Conservation (phyloP, 2,329 filamentous ascomycete species). For the Pseudomassariella vexata region DNA sequence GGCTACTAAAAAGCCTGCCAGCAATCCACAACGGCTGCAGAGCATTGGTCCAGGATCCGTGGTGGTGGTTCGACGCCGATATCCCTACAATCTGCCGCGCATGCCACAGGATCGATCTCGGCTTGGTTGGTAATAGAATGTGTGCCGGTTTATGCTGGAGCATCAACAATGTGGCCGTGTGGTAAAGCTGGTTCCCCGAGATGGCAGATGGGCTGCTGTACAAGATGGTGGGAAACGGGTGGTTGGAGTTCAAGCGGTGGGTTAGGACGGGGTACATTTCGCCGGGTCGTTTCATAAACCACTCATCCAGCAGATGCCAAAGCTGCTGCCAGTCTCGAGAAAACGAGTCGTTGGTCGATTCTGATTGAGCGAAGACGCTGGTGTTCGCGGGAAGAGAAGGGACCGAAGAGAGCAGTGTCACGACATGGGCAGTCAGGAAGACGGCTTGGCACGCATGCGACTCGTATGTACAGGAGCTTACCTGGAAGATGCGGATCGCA, state of each 20-base stretch:
- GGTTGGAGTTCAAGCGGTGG: neutral
- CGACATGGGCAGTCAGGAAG: conserved; percentile 38
- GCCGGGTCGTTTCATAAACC: conserved; percentile 30
- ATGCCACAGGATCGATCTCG: conserved; percentile 4
- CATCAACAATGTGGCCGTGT: conserved; percentile 2
- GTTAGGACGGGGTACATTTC: conserved; percentile 27
- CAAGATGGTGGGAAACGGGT: conserved; percentile 2
- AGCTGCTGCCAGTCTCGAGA: conserved; percentile 31
- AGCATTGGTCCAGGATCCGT: conserved; percentile 5
- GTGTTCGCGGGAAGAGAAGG: too few relatives aligned
- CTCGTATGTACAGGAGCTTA: conserved; percentile 29
- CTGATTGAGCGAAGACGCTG: conserved; percentile 17
- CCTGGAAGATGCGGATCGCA: conserved; percentile 28
- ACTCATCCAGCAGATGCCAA: conserved; percentile 32
- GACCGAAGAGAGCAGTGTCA: conserved; percentile 35
- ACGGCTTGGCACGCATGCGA: conserved; percentile 46
- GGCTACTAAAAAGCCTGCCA: conserved; percentile 22
- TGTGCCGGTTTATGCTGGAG: conserved; percentile 1
- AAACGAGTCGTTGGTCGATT: too few relatives aligned
- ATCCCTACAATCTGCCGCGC: conserved; percentile 1
- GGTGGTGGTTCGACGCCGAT: conserved; percentile 2
- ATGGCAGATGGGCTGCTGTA: conserved; percentile 1
- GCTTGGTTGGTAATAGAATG: neutral
- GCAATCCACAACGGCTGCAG: conserved; percentile 4
- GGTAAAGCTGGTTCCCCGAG: conserved; percentile 3